phyloP scores from a whole-genome alignment of 257 asterid species.

The Anisodus acutangulus region DNA sequence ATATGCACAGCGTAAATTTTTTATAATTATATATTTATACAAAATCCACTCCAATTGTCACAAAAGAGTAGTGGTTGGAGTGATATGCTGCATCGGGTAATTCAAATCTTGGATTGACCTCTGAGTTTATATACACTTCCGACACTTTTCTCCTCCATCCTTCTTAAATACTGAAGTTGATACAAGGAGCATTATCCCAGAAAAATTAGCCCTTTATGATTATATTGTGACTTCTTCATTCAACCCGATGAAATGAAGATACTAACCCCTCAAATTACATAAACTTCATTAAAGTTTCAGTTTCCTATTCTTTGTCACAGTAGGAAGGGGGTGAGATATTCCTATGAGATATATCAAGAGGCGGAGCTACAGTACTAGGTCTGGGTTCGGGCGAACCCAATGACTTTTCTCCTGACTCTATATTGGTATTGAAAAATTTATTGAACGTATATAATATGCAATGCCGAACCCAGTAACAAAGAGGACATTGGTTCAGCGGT shows the following conservation, averaged over 20 bases:
- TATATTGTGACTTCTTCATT: constrained; percentile 19
- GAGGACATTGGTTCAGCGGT: too few species aligned
- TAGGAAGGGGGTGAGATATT: too few species aligned
- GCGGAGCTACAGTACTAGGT: neutral
- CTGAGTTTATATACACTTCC: neutral
- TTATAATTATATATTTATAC: neutral
- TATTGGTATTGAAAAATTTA: too few species aligned
- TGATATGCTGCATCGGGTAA: neutral
- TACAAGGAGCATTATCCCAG: neutral
- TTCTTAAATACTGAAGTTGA: neutral
- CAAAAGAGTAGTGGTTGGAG: constrained; percentile 17
- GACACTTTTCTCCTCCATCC: neutral
- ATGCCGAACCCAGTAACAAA: too few species aligned
- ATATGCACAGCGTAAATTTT: neutral
- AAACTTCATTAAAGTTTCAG: neutral
- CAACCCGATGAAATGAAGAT: neutral
- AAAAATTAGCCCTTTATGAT: neutral
- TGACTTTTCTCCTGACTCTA: too few species aligned
- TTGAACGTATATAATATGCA: too few species aligned
- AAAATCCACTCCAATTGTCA: neutral
- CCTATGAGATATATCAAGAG: too few species aligned
- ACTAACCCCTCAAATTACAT: neutral
- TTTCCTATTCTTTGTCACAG: neutral
- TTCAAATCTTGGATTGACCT: neutral
- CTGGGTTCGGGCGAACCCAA: too few species aligned